phyloP scores from a whole-genome alignment of 805 yeast species.

The Kockiozyma suomiensis region DNA sequence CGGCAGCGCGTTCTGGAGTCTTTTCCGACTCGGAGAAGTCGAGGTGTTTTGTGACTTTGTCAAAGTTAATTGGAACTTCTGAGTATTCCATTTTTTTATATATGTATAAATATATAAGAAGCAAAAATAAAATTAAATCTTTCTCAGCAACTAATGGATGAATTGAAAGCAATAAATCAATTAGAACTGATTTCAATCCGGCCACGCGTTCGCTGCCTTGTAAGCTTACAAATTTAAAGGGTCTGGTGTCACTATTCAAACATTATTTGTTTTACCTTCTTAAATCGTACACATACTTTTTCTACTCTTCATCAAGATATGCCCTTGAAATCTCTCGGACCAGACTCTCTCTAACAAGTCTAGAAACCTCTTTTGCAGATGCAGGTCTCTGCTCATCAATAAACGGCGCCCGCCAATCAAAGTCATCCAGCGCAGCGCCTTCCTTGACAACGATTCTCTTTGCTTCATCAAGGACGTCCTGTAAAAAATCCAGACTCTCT shows the following conservation, averaged over 20 bases:
- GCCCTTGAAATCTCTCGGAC: constrained; percentile 37
- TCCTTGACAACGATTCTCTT: neutral
- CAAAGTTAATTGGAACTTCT: constrained; percentile 6
- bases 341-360: constrained; percentile 25
- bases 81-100: neutral
- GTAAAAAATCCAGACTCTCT: constrained; percentile 30
- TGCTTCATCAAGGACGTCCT: constrained; percentile 11
- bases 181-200: neutral
- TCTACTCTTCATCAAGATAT: constrained; percentile 28
- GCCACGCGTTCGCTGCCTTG: neutral
- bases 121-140: neutral
- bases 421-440: constrained; percentile 1
- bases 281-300: neutral
- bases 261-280: too few relatives aligned
- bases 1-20: constrained; percentile 33
- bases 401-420: constrained; percentile 34
- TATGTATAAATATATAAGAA: too few relatives aligned
- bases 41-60: constrained; percentile 30
- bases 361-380: constrained; percentile 27
- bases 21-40: constrained; percentile 7
- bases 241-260: neutral
- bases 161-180: neutral
- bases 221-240: neutral
- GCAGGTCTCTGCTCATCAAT: neutral
- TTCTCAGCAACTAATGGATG: neutral